These are phyloP conservation scores for Ustilago xerochloae DNA, from an alignment of 1,284 basidiomycete species.

Conservation along the genomic window DNA sequence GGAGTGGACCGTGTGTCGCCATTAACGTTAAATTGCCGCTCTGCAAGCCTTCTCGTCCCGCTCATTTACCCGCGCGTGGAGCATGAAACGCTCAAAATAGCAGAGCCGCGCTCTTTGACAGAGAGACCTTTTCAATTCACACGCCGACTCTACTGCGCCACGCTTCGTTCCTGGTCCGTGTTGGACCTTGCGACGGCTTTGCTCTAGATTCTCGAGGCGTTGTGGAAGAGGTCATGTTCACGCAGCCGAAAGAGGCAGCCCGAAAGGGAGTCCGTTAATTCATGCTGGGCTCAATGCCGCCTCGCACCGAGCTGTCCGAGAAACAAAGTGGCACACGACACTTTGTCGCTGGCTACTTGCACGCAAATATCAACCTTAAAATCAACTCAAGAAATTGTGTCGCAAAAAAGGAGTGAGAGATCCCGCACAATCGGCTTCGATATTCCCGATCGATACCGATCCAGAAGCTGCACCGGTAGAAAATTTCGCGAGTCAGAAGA, in stretches of 20 bases:
- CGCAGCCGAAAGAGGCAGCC: too few relatives aligned
- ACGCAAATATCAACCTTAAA: background rate
- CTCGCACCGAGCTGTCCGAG: too few relatives aligned
- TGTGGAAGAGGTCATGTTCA: too few relatives aligned
- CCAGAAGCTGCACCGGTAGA: too few relatives aligned
- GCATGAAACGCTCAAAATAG: background rate
- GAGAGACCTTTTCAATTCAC: background rate
- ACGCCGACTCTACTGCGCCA: background rate
- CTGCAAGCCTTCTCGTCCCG: too few relatives aligned
- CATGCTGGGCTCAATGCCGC: too few relatives aligned
- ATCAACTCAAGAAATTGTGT: background rate
- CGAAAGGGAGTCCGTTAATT: too few relatives aligned
- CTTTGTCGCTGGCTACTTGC: too few relatives aligned
- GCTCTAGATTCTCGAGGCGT: background rate
- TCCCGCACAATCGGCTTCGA: too few relatives aligned
- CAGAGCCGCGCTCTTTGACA: background rate
- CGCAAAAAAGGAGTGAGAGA: too few relatives aligned
- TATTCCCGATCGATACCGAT: too few relatives aligned
- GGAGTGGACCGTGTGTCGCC: background rate
- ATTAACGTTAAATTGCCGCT: background rate
- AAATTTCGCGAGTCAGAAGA: constrained; percentile 18
- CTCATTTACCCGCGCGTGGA: too few relatives aligned
- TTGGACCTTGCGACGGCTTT: background rate
- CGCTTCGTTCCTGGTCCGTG: constrained; percentile 3
- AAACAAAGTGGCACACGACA: constrained; percentile 1